A percentile compares a stretch with the other conserved stretches of the same genome.
Evolutionary conservation across 1,284 basidiomycete species (phyloP).

Genomic region (Leccinum huronense): DNA sequence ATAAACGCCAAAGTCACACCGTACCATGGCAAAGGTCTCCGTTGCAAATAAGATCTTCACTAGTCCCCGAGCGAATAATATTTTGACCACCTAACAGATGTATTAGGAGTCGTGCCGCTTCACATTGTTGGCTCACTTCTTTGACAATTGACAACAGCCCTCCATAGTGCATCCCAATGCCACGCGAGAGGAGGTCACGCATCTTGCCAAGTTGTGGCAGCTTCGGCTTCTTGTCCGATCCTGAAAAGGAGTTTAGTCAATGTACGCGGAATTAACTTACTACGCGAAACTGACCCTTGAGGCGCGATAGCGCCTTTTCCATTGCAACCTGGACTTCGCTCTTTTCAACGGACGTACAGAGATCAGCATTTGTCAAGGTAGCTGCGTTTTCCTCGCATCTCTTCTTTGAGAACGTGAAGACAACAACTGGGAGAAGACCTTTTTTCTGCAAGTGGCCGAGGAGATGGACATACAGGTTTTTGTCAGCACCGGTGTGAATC

Average conservation of each 20-base stretch:
- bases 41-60: conserved; percentile 99
- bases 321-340: conserved; percentile 96
- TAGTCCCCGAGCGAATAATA: conserved; percentile 92
- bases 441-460: conserved; percentile 86
- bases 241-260: conserved; percentile 42
- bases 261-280: conserved; percentile 8
- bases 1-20: conserved; percentile 18
- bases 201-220: conserved; percentile 95
- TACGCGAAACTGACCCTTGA: conserved; percentile 68
- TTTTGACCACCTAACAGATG: conserved; percentile 80
- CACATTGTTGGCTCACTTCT: conserved; percentile 55
- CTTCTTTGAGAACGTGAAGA: conserved; percentile 98
- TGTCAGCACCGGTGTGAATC: conserved; percentile 72
- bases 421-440: conserved; percentile 86
- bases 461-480: conserved; percentile 93
- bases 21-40: conserved; percentile 98
- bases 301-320: conserved; percentile 85
- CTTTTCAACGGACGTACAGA: conserved; percentile 87
- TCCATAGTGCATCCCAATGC: conserved; percentile 97
- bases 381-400: conserved; percentile 94
- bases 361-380: conserved; percentile 85
- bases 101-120: background rate
- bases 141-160: conserved; percentile 97
- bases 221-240: conserved; percentile 71
- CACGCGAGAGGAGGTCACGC: conserved; percentile 86